Percentiles rank a stretch among this genome's conserved stretches.
Conservation (phyloP, 2,329 filamentous ascomycete species). For the Epichloe sp. region DNA sequence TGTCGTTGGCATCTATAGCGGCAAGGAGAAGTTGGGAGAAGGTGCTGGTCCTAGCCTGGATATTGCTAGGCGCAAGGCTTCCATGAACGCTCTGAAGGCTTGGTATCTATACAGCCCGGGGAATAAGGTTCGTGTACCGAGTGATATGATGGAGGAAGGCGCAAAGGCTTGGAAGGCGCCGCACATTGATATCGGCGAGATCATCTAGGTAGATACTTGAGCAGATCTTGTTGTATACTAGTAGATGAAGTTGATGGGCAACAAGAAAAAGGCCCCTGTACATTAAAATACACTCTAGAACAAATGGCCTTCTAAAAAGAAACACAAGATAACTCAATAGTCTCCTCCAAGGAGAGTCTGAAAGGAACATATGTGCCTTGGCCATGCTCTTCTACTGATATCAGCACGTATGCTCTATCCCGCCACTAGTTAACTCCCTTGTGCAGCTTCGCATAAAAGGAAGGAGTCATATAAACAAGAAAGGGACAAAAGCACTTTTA, state of each 20-base stretch:
- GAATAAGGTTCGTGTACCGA: constrained; percentile 50
- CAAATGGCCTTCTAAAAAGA: constrained; percentile 10
- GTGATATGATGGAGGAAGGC: constrained; percentile 51
- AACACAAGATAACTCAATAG: neutral
- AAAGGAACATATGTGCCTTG: neutral
- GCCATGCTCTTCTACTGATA: neutral
- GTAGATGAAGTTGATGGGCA: constrained; percentile 1
- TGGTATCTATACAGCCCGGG: constrained; percentile 94
- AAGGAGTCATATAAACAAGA: too few relatives aligned
- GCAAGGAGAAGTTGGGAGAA: constrained; percentile 82
- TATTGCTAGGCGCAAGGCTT: constrained; percentile 64
- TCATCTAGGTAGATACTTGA: constrained; percentile 32
- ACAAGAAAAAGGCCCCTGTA: constrained; percentile 17
- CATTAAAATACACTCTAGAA: constrained; percentile 26
- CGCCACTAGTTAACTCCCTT: neutral
- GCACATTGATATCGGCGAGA: constrained; percentile 58
- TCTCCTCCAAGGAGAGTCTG: neutral
- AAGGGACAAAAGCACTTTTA: too few relatives aligned
- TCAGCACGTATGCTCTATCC: neutral
- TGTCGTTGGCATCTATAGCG: constrained; percentile 88
- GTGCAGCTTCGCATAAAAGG: neutral
- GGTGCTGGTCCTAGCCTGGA: constrained; percentile 68
- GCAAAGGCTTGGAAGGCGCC: constrained; percentile 52
- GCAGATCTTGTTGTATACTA: neutral
- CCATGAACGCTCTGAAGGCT: constrained; percentile 73